Evolutionary conservation across 306 rosid species (phyloP).

Genomic region (Datisca glomerata): DNA sequence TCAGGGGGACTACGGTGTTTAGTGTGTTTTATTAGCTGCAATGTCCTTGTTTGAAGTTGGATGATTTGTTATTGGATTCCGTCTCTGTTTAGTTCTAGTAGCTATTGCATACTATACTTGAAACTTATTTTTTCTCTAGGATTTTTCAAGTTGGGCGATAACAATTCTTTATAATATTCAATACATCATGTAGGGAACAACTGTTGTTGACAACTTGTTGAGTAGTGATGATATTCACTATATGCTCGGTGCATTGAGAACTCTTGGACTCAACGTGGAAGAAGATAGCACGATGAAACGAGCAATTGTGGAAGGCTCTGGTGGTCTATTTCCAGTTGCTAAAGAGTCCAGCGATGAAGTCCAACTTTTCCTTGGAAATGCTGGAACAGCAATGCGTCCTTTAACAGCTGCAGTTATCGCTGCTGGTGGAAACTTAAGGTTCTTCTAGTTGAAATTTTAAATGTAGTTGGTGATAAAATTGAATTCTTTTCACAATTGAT

Average conservation of each 20-base stretch:
- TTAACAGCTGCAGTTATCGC: slow-evolving; percentile 89
- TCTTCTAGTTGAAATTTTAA: no score
- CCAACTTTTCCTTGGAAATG: slow-evolving; percentile 93
- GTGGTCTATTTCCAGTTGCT: slow-evolving; percentile 67
- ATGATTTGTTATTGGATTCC: no score
- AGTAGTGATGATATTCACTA: slow-evolving; percentile 87
- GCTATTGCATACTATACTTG: no score
- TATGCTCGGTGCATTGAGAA: slow-evolving; percentile 84
- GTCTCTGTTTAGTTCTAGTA: no score
- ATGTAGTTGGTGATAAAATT: no score
- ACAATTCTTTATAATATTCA: background rate
- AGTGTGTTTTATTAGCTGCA: no score
- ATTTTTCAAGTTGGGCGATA: background rate
- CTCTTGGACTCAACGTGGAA: slow-evolving; percentile 77
- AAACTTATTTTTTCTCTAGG: background rate
- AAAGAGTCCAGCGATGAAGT: slow-evolving; percentile 57
- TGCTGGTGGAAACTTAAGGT: slow-evolving; percentile 95
- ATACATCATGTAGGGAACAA: slow-evolving; percentile 58
- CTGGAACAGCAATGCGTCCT: slow-evolving; percentile 99
- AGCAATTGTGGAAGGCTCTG: slow-evolving; percentile 87
- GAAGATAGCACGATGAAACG: slow-evolving; percentile 56
- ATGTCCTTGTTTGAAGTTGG: no score
- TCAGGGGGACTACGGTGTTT: no score
- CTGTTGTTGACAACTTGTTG: slow-evolving; percentile 90
- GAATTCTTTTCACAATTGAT: no score